phyloP scores from a whole-genome alignment of 2,329 filamentous ascomycete species.

The Botryotinia globosa region DNA sequence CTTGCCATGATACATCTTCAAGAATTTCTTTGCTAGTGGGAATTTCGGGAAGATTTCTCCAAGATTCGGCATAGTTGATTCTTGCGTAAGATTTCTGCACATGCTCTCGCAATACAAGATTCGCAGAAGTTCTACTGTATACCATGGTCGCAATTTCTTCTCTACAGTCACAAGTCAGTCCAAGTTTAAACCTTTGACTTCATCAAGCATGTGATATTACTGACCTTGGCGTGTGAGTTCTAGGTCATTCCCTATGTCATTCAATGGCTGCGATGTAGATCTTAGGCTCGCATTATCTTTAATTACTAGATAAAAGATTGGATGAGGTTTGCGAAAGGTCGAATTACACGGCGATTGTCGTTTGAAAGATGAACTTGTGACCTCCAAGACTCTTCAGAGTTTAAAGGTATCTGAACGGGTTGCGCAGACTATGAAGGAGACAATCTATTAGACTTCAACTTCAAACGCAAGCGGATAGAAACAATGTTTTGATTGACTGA shows the following conservation, averaged over 20 bases:
- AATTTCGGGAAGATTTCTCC: slow-evolving; percentile 50
- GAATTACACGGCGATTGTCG: background rate
- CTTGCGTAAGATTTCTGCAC: slow-evolving; percentile 15
- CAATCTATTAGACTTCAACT: background rate
- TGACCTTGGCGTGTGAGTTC: background rate
- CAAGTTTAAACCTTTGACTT: background rate
- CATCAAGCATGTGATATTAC: background rate
- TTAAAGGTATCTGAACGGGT: background rate
- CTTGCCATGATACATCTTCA: slow-evolving; percentile 15
- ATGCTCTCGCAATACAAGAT: slow-evolving; percentile 7
- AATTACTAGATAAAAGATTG: background rate
- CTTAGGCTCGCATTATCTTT: background rate
- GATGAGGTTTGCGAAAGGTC: background rate
- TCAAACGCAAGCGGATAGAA: background rate
- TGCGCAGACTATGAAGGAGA: background rate
- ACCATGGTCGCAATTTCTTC: background rate
- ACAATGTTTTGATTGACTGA: background rate
- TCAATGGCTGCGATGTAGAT: background rate
- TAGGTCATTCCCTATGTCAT: background rate
- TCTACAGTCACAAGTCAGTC: background rate
- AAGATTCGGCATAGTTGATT: slow-evolving; percentile 26
- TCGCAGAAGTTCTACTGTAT: background rate
- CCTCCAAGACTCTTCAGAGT: background rate
- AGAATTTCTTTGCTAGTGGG: slow-evolving; percentile 55
- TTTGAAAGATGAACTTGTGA: background rate